A percentile compares a stretch with the other conserved stretches of the same genome.
These are phyloP conservation scores for Scheffersomyces titani DNA, from an alignment of 1,139 yeast genomes.

Conservation along the genomic window DNA sequence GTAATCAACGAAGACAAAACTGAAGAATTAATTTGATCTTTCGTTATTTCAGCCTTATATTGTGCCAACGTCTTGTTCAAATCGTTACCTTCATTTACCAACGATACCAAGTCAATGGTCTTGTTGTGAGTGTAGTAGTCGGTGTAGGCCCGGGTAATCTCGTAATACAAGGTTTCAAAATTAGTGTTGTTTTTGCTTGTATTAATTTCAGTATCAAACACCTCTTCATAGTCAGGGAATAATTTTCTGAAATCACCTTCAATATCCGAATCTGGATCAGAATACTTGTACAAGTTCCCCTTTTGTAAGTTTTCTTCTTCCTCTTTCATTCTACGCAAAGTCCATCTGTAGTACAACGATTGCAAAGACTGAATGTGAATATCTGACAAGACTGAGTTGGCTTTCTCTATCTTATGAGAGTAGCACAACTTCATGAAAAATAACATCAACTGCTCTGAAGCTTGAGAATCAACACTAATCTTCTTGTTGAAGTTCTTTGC, in stretches of 20 bases:
- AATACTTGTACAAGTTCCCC: constrained; percentile 64
- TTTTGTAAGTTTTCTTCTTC: constrained; percentile 65
- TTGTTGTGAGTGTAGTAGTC: constrained; percentile 22
- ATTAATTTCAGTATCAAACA: constrained; percentile 36
- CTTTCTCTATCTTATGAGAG: constrained; percentile 18
- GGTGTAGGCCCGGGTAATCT: constrained; percentile 31
- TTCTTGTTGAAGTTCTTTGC: constrained; percentile 42
- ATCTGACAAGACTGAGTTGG: constrained; percentile 10
- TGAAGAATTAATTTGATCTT: constrained; percentile 31
- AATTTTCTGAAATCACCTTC: constrained; percentile 72
- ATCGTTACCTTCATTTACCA: constrained; percentile 46
- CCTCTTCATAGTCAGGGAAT: constrained; percentile 88
- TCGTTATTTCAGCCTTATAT: constrained; percentile 17
- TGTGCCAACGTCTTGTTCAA: constrained; percentile 28
- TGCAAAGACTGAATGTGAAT: constrained; percentile 47
- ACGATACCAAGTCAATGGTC: constrained; percentile 18
- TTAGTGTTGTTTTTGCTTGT: constrained; percentile 14
- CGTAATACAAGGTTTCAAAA: constrained; percentile 31
- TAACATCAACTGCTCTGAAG: constrained; percentile 49
- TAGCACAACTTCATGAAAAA: constrained; percentile 40
- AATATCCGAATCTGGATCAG: constrained; percentile 61
- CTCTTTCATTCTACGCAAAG: constrained; percentile 63
- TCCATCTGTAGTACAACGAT: constrained; percentile 76
- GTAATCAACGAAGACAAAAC: constrained; percentile 45
- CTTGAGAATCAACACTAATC: constrained; percentile 42